Percentiles rank a stretch among this genome's conserved stretches.
Evolutionary conservation across 2,329 filamentous ascomycete species (phyloP).

Genomic region (Epichloe elymi): DNA sequence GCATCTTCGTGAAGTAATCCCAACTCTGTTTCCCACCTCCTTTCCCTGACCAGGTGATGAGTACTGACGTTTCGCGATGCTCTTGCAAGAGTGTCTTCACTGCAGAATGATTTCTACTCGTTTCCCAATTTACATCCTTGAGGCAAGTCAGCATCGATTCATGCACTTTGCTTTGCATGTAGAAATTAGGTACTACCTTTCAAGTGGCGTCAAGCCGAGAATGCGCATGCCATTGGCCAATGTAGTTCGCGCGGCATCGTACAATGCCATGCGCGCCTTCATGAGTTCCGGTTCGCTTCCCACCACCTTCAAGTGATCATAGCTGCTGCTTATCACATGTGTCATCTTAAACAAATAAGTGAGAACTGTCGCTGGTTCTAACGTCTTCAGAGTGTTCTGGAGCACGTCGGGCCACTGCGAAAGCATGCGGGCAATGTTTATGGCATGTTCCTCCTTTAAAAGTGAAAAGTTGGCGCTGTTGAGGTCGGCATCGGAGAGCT

Average conservation of each 20-base stretch:
- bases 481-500: constrained; percentile 43
- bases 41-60: not conserved
- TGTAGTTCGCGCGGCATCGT: constrained; percentile 61
- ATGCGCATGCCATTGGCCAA: constrained; percentile 74
- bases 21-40: not conserved
- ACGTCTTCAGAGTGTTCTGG: constrained; percentile 69
- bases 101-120: no score
- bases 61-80: not conserved
- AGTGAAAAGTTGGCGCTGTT: constrained; percentile 51
- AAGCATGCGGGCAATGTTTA: constrained; percentile 62
- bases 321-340: constrained; percentile 65
- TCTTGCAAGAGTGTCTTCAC: no score
- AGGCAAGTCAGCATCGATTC: not conserved
- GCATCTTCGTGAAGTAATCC: no score
- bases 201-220: constrained; percentile 65
- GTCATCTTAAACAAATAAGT: constrained; percentile 76
- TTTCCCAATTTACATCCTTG: constrained; percentile 2
- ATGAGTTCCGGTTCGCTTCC: constrained; percentile 62
- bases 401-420: constrained; percentile 78
- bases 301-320: constrained; percentile 72
- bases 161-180: not conserved
- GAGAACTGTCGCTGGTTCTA: constrained; percentile 51
- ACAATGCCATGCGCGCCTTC: constrained; percentile 38
- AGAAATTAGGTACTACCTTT: constrained; percentile 24
- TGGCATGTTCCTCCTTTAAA: constrained; percentile 57